Percentiles rank a stretch among this genome's conserved stretches.
Conservation (phyloP, 1,139 yeast genomes). For the Arxiozyma heterogenica region DNA sequence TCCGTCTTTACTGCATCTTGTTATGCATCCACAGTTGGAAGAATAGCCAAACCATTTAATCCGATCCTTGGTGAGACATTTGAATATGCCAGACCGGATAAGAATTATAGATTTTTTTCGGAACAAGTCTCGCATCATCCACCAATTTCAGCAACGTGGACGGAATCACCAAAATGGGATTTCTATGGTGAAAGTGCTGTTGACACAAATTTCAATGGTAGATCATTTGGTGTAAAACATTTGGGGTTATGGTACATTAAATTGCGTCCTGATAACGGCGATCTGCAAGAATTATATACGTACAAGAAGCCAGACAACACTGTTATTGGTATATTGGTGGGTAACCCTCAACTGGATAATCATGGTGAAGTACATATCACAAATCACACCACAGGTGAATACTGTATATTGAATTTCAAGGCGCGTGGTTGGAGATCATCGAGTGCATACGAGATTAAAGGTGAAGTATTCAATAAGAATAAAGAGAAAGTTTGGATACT, state of each 20-base stretch:
- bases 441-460: constrained; percentile 84
- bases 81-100: constrained; percentile 86
- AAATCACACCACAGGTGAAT: constrained; percentile 83
- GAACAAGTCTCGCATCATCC: constrained; percentile 99
- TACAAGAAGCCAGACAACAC: constrained; percentile 93
- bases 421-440: constrained; percentile 96
- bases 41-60: constrained; percentile 96
- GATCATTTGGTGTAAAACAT: constrained; percentile 91
- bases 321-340: constrained; percentile 89
- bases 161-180: constrained; percentile 88
- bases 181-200: constrained; percentile 93
- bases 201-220: constrained; percentile 80
- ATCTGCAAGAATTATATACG: constrained; percentile 64
- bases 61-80: constrained; percentile 92
- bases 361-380: constrained; percentile 84
- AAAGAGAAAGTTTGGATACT: constrained; percentile 63
- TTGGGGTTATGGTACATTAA: constrained; percentile 85
- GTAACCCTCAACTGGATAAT: constrained; percentile 94
- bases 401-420: constrained; percentile 64
- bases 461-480: constrained; percentile 51
- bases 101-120: constrained; percentile 71
- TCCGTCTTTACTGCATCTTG: constrained; percentile 94
- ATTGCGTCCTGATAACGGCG: constrained; percentile 62
- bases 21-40: constrained; percentile 82
- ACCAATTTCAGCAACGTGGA: constrained; percentile 84